Percentiles rank a stretch among this genome's conserved stretches.
Conservation (phyloP, 31 red algal genomes). For the Asparagopsis taxiformis region DNA sequence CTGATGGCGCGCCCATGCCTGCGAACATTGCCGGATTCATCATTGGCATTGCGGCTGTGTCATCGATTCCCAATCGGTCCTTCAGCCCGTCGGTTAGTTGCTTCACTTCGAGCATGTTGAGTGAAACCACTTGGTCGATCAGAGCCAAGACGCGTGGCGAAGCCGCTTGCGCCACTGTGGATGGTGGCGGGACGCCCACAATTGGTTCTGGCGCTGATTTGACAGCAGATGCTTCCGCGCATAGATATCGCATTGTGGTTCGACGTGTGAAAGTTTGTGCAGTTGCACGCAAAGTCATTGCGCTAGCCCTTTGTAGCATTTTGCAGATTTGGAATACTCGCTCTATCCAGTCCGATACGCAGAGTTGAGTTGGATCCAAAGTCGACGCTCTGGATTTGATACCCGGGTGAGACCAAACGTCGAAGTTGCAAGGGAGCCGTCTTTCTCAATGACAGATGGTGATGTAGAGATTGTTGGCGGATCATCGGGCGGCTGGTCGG, state of each 20-base stretch:
- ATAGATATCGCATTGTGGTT: conserved; percentile 3
- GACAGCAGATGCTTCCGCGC: conserved; percentile 13
- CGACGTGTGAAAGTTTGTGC: background rate
- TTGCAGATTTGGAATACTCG: too few species aligned
- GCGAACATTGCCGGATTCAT: conserved; percentile 79
- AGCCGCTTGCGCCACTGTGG: background rate
- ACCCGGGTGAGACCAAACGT: too few species aligned
- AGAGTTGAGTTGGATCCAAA: too few species aligned
- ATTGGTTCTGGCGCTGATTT: conserved; percentile 10
- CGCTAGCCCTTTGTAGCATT: background rate
- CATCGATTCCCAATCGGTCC: conserved; percentile 88
- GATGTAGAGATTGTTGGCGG: too few species aligned
- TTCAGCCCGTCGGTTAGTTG: conserved; percentile 85
- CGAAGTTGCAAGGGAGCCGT: too few species aligned
- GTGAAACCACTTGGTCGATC: conserved; percentile 71
- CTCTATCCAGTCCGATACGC: too few species aligned
- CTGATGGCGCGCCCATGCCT: conserved; percentile 29
- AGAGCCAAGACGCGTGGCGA: conserved; percentile 66
- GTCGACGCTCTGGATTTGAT: too few species aligned
- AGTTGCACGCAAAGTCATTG: background rate
- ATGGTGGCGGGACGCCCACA: conserved; percentile 32
- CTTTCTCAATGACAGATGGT: too few species aligned
- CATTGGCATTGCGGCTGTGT: conserved; percentile 64
- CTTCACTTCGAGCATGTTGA: conserved; percentile 98
- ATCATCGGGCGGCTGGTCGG: too few species aligned